Evolutionary conservation across 2,329 filamentous ascomycete genomes (phyloP), one percentile per base, ranked within the genome.

Genomic region (Fusarium abutilonis): DNA sequence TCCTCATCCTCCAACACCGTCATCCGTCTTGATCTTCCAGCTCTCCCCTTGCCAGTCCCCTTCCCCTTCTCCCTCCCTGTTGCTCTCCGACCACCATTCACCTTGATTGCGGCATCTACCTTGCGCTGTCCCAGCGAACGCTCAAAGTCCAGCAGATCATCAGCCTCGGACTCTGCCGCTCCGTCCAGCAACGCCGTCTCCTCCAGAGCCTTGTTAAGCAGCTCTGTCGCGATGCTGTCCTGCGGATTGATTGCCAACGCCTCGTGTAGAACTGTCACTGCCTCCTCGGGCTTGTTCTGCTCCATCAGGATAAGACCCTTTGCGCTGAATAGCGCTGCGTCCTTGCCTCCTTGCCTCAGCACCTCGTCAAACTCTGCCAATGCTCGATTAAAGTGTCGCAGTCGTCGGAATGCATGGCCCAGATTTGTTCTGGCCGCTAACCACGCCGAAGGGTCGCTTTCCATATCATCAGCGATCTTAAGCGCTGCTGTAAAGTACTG

Each of bases 291-390:
- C 46, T 86, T 83, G 14, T 86, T 87, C 66, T 92, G 82, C 70
- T 97, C 92, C 66, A 98, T 83, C 51, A 94, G 82, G 11, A 96
- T 89, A 14, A 98, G 80, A 0, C 92, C 94, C 70, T 96, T 94
- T 10, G 92, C 89, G 44, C 87, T 86, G 72, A 96, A 95, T 3
- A 95, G 85, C 28, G 86, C 84, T 1, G 90, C 83, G 63, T 95
- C 90, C 64, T 93, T 93, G 39, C 89, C 89, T 8, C 92, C 92
- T 42, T 91, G 86, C 11, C 94, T 84, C 28, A 97, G 82, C 28
- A 96, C 95, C 70, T 93, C 89, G 63, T 97, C 91, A 69, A 97
- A 98, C 72, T 94, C 86, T 2, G 81, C 83, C 10, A 98, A 82
- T 0, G 94, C 90, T 49, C 90, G 86, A 28, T 88, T 83, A 65